Percentiles rank a stretch among this genome's conserved stretches.
These are phyloP conservation scores for Mycena amicta DNA, from an alignment of 768 basidiomycete genomes.

Conservation along the genomic window DNA sequence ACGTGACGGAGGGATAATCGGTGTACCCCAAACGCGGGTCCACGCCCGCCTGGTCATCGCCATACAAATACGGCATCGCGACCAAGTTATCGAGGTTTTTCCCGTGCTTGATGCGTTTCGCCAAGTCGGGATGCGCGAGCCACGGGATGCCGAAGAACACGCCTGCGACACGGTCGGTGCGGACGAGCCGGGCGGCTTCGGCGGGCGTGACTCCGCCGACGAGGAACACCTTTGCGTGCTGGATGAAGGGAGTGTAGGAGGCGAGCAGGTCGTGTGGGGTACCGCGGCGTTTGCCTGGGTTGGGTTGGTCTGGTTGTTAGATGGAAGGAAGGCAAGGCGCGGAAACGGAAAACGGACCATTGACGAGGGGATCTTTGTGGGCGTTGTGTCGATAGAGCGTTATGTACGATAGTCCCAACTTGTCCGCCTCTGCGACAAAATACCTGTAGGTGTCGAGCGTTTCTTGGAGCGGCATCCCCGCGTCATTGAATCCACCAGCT, in stretches of 20 bases:
- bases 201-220: conserved; percentile 28
- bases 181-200: conserved; percentile 28
- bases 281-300: conserved; percentile 18
- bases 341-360: too few species aligned
- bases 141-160: conserved; percentile 30
- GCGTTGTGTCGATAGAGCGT: conserved; percentile 25
- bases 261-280: conserved; percentile 32
- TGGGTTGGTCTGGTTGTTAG: not conserved
- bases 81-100: conserved; percentile 26
- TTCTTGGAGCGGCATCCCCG: conserved; percentile 28
- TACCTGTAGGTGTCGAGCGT: conserved; percentile 30
- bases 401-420: conserved; percentile 29
- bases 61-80: conserved; percentile 24
- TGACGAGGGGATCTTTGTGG: conserved; percentile 17
- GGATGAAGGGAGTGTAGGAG: conserved; percentile 25
- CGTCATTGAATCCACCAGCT: conserved; percentile 37
- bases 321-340: not conserved
- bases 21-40: conserved; percentile 25
- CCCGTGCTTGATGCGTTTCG: conserved; percentile 26
- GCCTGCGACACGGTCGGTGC: conserved; percentile 27
- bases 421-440: conserved; percentile 28
- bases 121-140: conserved; percentile 33
- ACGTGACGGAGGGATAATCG: conserved; percentile 24
- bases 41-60: conserved; percentile 6
- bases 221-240: conserved; percentile 21